Evolutionary conservation across 768 basidiomycete species (phyloP).

Genomic region (Paxillus ammoniavirescens): DNA sequence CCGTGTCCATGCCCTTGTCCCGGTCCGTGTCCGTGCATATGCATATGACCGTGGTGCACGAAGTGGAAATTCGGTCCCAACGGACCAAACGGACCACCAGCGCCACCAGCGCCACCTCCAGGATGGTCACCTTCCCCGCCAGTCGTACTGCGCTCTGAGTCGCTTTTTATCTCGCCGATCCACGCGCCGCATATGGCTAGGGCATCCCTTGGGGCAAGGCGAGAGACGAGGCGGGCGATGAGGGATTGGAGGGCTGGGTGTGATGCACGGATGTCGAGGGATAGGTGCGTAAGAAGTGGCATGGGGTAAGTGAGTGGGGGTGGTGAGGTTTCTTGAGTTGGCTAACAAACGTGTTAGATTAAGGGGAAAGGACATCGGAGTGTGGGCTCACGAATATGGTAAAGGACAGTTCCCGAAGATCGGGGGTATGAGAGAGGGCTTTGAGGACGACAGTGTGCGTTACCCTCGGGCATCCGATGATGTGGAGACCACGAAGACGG

Average conservation of each 20-base stretch:
- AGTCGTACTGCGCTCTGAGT: constrained; percentile 10
- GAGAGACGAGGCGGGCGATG: constrained; percentile 19
- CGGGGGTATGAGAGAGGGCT: constrained; percentile 44
- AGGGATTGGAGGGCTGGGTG: constrained; percentile 17
- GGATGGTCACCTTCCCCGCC: background rate
- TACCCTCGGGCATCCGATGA: constrained; percentile 58
- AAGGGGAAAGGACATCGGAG: background rate
- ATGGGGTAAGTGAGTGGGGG: constrained; percentile 26
- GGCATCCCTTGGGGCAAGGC: constrained; percentile 30
- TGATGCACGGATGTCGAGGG: constrained; percentile 47
- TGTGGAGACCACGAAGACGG: constrained; percentile 53
- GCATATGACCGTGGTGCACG: constrained; percentile 1
- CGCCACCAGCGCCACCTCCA: background rate
- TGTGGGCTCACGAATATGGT: constrained; percentile 50
- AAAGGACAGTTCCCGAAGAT: constrained; percentile 59
- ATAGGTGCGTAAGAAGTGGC: constrained; percentile 46
- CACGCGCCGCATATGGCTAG: constrained; percentile 28
- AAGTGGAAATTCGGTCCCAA: constrained; percentile 6
- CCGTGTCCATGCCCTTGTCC: too few species aligned
- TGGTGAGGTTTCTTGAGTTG: constrained; percentile 8
- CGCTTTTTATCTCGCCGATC: constrained; percentile 34
- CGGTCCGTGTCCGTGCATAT: background rate
- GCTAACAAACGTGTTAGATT: constrained; percentile 6
- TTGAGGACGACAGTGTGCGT: constrained; percentile 51
- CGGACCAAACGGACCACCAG: background rate